These are phyloP conservation scores for Globisporangium middletonii DNA, from an alignment of 352 stramenopile species.

Conservation along the genomic window DNA sequence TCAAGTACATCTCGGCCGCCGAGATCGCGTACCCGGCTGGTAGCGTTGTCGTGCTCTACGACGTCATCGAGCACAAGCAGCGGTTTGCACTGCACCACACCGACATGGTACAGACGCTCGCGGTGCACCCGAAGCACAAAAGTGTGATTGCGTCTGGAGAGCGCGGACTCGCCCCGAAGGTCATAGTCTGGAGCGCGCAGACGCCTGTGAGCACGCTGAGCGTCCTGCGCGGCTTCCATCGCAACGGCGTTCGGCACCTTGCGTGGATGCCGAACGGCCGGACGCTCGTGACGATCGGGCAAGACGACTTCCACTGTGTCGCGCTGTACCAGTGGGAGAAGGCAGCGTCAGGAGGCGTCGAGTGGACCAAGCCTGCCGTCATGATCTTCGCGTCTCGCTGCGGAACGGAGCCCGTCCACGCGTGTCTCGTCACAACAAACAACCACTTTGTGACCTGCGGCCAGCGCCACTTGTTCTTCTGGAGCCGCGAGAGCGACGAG, in stretches of 20 bases:
- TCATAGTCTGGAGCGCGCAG: constrained; percentile 61
- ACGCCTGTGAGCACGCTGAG: constrained; percentile 38
- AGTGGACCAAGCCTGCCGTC: constrained; percentile 46
- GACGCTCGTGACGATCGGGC: constrained; percentile 56
- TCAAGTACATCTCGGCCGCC: constrained; percentile 56
- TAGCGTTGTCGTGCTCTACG: constrained; percentile 58
- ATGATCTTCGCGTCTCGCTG: constrained; percentile 55
- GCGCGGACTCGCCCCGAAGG: constrained; percentile 44
- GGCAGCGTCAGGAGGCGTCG: constrained; percentile 11
- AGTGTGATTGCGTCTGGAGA: constrained; percentile 58
- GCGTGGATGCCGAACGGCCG: constrained; percentile 71
- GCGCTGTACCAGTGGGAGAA: constrained; percentile 75
- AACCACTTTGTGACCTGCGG: constrained; percentile 65
- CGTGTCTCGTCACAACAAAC: constrained; percentile 25
- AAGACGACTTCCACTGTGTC: constrained; percentile 65
- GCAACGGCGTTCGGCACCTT: constrained; percentile 51
- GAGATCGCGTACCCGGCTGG: constrained; percentile 65
- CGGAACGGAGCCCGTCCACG: constrained; percentile 43
- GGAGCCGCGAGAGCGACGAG: constrained; percentile 54
- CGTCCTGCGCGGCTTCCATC: constrained; percentile 62
- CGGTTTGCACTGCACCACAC: constrained; percentile 59
- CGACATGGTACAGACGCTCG: constrained; percentile 49
- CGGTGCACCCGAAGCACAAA: constrained; percentile 42
- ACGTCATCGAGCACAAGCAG: constrained; percentile 67
- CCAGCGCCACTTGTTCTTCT: constrained; percentile 66